phyloP scores from a whole-genome alignment of 2,329 filamentous ascomycete species.

The Colletotrichum musicola region DNA sequence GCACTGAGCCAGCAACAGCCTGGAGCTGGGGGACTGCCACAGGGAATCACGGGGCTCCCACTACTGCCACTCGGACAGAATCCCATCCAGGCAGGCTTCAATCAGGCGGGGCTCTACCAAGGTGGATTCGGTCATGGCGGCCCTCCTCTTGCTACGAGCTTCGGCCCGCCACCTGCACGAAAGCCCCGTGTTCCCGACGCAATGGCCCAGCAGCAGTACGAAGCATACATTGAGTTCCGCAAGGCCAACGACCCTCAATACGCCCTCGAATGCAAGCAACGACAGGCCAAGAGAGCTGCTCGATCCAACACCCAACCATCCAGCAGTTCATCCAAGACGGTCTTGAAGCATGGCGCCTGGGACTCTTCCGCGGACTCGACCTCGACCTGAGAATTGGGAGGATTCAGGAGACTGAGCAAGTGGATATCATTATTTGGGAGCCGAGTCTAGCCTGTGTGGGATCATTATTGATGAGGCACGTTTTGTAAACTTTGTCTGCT shows the following conservation, averaged over 20 bases:
- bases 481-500: slow-evolving; percentile 3
- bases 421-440: neutral
- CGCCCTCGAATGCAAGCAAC: slow-evolving; percentile 58
- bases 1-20: too few species aligned
- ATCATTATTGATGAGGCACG: neutral
- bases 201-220: slow-evolving; percentile 58
- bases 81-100: too few species aligned
- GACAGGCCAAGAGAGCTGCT: slow-evolving; percentile 39
- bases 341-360: neutral
- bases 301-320: neutral
- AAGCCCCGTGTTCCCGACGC: slow-evolving; percentile 59
- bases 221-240: slow-evolving; percentile 62
- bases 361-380: too few species aligned
- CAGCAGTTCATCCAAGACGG: neutral
- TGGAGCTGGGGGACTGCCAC: too few species aligned
- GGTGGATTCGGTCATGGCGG: slow-evolving; percentile 2
- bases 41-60: too few species aligned
- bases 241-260: slow-evolving; percentile 63
- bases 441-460: neutral
- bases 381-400: too few species aligned
- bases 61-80: too few species aligned
- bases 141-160: neutral
- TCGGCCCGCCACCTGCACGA: slow-evolving; percentile 43
- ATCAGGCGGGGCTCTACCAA: neutral
- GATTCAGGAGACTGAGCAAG: neutral